Conservation (phyloP, 352 stramenopile species). For the Phytophthora sojae region DNA sequence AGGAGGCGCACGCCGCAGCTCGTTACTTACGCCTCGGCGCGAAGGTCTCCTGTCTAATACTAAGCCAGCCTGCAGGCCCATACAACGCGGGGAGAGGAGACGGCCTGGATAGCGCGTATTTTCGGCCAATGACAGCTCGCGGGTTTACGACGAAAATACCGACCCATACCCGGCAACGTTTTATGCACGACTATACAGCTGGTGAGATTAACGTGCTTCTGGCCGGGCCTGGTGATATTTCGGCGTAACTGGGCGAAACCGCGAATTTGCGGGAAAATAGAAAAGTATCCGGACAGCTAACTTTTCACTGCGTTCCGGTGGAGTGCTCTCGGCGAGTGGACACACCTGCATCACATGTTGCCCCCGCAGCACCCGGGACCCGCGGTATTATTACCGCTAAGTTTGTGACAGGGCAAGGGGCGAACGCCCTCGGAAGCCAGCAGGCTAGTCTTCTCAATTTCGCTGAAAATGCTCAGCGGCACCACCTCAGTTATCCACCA, state of each 20-base stretch:
- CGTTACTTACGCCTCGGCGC: constrained; percentile 21
- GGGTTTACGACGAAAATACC: constrained; percentile 6
- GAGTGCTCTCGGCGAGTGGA: background rate
- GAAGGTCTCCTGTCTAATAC: constrained; percentile 45
- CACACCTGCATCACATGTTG: constrained; percentile 15
- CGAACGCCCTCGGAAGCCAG: constrained; percentile 15
- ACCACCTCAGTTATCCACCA: constrained; percentile 10
- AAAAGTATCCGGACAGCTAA: constrained; percentile 20
- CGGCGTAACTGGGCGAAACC: background rate
- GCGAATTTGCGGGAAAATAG: constrained; percentile 22
- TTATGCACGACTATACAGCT: constrained; percentile 2
- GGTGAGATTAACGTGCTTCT: background rate
- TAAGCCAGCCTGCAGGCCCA: constrained; percentile 21
- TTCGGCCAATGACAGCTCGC: background rate
- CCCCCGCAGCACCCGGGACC: no score
- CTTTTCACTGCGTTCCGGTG: constrained; percentile 7
- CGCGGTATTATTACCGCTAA: constrained; percentile 22
- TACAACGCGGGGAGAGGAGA: constrained; percentile 34
- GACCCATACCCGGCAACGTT: constrained; percentile 6
- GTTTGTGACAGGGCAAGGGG: background rate
- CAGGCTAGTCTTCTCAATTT: constrained; percentile 2
- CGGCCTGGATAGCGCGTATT: background rate
- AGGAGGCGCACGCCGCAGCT: constrained; percentile 1
- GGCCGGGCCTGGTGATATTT: background rate
- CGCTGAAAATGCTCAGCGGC: constrained; percentile 17